These are phyloP conservation scores for Theobroma grandiflorum DNA, from an alignment of 441 rosid genomes.

Conservation along the genomic window DNA sequence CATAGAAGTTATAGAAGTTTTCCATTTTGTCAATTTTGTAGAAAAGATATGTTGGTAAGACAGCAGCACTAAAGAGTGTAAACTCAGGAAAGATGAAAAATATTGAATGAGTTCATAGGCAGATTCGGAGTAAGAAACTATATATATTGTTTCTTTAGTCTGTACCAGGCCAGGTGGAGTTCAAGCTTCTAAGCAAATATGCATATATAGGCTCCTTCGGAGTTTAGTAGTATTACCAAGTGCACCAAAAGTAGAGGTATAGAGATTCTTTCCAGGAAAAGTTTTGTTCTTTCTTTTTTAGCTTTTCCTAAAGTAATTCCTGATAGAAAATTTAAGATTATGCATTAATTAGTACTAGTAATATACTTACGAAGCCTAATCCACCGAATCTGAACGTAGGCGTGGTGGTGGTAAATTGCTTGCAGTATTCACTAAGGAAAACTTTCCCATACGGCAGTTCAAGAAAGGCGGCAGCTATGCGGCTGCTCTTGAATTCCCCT, in stretches of 20 bases:
- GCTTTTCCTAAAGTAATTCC: neutral
- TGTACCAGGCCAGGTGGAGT: too few species aligned
- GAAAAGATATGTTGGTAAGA: neutral
- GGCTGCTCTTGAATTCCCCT: constrained; percentile 14
- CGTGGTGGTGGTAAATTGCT: constrained; percentile 31
- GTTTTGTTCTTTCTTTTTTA: neutral
- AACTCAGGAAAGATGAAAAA: neutral
- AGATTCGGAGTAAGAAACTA: too few species aligned
- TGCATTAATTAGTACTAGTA: neutral
- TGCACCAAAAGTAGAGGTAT: too few species aligned
- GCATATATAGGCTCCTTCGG: too few species aligned
- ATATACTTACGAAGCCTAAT: constrained; percentile 46
- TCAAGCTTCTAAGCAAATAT: too few species aligned
- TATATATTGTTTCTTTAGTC: too few species aligned
- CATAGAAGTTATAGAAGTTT: neutral
- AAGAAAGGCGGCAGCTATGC: constrained; percentile 55
- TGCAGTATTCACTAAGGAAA: constrained; percentile 44
- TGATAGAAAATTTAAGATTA: neutral
- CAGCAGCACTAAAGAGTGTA: neutral
- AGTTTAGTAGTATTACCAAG: too few species aligned
- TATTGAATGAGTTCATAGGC: too few species aligned
- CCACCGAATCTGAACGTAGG: constrained; percentile 52
- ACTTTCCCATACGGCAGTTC: constrained; percentile 55
- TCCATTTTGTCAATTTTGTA: neutral
- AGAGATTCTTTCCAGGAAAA: too few species aligned